Base-by-base conservation (phyloP, 345 rosid species). In the Jatropha curcas region DNA sequence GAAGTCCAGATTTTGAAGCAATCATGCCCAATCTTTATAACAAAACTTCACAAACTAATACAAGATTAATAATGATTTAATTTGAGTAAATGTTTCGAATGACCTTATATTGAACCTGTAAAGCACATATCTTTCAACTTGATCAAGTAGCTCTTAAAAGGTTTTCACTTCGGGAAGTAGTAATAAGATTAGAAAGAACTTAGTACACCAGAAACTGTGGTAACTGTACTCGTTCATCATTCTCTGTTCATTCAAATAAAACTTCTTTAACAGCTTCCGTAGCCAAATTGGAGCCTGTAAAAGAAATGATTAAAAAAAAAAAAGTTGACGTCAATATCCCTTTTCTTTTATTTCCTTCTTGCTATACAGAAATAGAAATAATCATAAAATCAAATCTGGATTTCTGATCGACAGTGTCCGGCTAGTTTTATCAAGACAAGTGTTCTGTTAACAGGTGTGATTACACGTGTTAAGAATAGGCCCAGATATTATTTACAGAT, bases 101-200 rank as follows among this genome's bases (percentile, higher is more conserved):
- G n/a, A 92, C 98, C 96, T 89, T 70, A 82, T 70, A 80, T 84
- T 84, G 69, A 94, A 92, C 79, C 83, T 94, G 74, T 92, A 94
- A 46, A 94, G n/a, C 76, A 65, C 75, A 25, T 85, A 87, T 50
- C 80, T 89, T 67, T 94, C 90, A 73, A 37, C 73, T 53, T 75
- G 92, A 70, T 86, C 77, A 3, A 89, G 66, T 33, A 94, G 83
- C 71, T 81, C 84, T 76, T 81, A 86, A 57, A n/a, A 94, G 95
- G 82, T 76, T 81, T 76, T 82, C 88, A 11, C 88, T 82, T 66
- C 89, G 84, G 12, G 93, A 87, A 56, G 97, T 83, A 51, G 79
- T 74, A 68, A 75, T 65, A 61, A 76, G 82, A 74, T 88, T 79
- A 13, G 93, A 81, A n/a, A 60, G 96, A 90, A 77, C 80, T 83